Base-by-base conservation (phyloP, 208 protist species). In the Novymonas esmeraldas region DNA sequence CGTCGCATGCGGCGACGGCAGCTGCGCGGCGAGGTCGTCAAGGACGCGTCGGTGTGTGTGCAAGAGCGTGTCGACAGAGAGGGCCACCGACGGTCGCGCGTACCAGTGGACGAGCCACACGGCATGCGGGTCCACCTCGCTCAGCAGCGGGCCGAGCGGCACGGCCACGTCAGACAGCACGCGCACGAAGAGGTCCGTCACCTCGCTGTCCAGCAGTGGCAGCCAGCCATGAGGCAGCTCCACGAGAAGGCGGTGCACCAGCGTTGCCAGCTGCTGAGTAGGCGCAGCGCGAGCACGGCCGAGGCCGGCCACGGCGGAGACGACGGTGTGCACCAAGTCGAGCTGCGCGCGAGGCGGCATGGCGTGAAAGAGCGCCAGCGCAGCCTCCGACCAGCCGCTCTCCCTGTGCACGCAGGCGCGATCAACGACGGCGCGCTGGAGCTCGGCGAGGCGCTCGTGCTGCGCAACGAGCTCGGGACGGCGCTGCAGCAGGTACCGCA, bases 71-170 rank as follows among this genome's bases (percentile, higher is more conserved):
- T 62, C 11, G 13, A 84, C 29, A 10, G 65, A 33, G 14, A 60
- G 34, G 3, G 55, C 28, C 0, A 86, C 38, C 2, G 82, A 79
- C 4, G 82, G 79, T 11, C 79, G 76, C 48, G 59, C 41, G 14
- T 64, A 57, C 68, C 84, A 81, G 33, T 44, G 33, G 10, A 57
- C 58, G 42, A 89, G 60, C 86, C 86, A 92, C 48, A 29, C 26
- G 18, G 78, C 82, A 5, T 36, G 41, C 36, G 86, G 70, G 65
- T 92, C 86, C 6, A 76, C 55, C 9, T 22, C 22, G 33, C 64
- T 49, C 51, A 81, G 74, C 4, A 54, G 48, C 2, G 18, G 24
- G 16, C 75, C 61, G 22, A 79, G 74, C 2, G 71, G 64, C 18
- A 87, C 41, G 6, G 84, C 60, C 10, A 82, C 70, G 11, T 69